Evolutionary conservation across 805 yeast species (phyloP), one percentile per base, ranked within the genome.

Genomic region (Wickerhamiella australiensis): DNA sequence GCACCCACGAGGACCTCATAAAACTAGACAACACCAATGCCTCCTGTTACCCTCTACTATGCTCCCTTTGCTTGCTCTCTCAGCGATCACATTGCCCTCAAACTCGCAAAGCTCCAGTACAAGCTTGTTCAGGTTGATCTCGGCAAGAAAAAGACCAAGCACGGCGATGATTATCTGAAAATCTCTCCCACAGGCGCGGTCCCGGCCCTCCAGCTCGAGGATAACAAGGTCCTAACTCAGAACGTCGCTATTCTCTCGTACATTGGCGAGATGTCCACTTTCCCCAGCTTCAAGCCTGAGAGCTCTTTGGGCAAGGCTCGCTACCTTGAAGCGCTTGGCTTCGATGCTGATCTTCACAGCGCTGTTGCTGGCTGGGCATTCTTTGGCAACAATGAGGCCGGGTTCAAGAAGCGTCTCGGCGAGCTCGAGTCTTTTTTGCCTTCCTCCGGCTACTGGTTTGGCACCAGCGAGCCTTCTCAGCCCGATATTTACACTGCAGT

Each of bases 151-250:
- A 27, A 15, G 27, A 38, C 49, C 18, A 21, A 21, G n/a, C 33
- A 18, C 13, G 47, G 50, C n/a, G 47, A 23, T 15, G 54, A 50
- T n/a, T 50, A 23, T 48, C 8, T 33, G 37, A 37, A 48, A 12
- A 38, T 53, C 48, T 47, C 44, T 48, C 54, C 53, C 20, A 37
- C 41, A 11, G 55, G 53, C 13, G 46, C 49, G n/a, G 55, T 51
- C 20, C 55, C 55, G 20, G 46, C 54, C 13, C 27, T 53, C 38
- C 18, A 46, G 35, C 47, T 53, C 33, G 52, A 40, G 33, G 44
- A 53, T 21, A 54, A 54, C 26, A 3, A 22, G 8, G 20, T 53
- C 20, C 22, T 53, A 13, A 47, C 52, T n/a, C 50, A 53, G 41
- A 50, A 50, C 38, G 35, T 29, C 3, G 46, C 52, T 29, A 50